Conservation (phyloP, 2,329 filamentous ascomycete genomes). For the Cryphonectria japonica region DNA sequence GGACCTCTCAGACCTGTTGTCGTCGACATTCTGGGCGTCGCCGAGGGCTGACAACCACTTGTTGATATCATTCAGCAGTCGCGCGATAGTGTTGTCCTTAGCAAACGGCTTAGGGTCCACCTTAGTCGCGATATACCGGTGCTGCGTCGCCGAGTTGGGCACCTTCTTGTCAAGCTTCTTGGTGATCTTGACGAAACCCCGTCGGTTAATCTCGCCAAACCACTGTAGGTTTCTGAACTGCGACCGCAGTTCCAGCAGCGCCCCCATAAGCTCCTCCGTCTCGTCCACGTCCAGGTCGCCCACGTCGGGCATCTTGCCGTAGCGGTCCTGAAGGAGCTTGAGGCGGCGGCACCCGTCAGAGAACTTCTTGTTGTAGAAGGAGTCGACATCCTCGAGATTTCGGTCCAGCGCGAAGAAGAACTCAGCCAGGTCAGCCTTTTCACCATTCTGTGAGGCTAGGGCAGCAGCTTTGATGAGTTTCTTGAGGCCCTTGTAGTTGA, state of each 20-base stretch:
- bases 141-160: constrained; percentile 73
- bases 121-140: constrained; percentile 85
- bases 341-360: constrained; percentile 81
- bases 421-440: constrained; percentile 87
- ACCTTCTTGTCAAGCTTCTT: constrained; percentile 99
- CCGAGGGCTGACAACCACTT: constrained; percentile 86
- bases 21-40: constrained; percentile 76
- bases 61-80: constrained; percentile 70
- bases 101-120: constrained; percentile 89
- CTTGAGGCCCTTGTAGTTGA: constrained; percentile 91
- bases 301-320: constrained; percentile 73
- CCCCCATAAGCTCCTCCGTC: constrained; percentile 86
- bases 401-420: constrained; percentile 97
- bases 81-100: constrained; percentile 62
- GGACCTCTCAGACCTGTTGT: constrained; percentile 74
- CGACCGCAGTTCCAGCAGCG: constrained; percentile 83
- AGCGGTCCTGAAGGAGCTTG: constrained; percentile 84
- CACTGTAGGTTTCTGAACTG: constrained; percentile 91
- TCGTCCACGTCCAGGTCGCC: constrained; percentile 84
- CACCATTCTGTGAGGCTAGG: constrained; percentile 66
- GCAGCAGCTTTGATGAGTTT: constrained; percentile 88
- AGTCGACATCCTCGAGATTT: constrained; percentile 95
- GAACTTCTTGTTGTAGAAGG: constrained; percentile 96
- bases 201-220: constrained; percentile 96
- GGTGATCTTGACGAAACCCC: constrained; percentile 96